Conservation (phyloP, 2,329 filamentous ascomycete genomes). For the Periconia digitata region DNA sequence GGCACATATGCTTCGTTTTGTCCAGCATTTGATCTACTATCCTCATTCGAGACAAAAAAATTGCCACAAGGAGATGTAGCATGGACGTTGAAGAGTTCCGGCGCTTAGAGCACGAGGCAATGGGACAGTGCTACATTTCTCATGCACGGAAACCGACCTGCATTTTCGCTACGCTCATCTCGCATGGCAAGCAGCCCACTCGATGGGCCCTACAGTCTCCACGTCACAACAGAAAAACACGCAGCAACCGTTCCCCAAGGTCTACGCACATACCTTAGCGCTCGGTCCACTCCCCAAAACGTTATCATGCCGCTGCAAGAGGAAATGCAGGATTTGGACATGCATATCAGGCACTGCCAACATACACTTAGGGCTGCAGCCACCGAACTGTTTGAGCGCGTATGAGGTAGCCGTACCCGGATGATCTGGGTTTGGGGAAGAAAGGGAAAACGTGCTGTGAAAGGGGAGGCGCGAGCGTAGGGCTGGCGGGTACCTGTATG, state of each 20-base stretch:
- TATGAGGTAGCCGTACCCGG: slow-evolving; percentile 5
- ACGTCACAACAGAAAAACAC: too few relatives aligned
- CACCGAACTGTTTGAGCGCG: slow-evolving; percentile 12
- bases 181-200: not conserved
- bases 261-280: slow-evolving; percentile 5
- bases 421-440: slow-evolving; percentile 2
- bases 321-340: slow-evolving; percentile 3
- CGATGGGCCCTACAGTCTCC: not conserved
- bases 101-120: not conserved
- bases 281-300: slow-evolving; percentile 8
- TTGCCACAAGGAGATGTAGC: not conserved
- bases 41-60: too few relatives aligned
- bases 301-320: slow-evolving; percentile 9
- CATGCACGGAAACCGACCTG: not conserved
- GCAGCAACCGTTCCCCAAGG: not conserved
- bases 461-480: slow-evolving; percentile 6
- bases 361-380: slow-evolving; percentile 30
- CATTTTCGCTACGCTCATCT: not conserved
- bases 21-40: too few relatives aligned
- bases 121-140: not conserved
- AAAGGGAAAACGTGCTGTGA: not conserved
- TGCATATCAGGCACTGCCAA: slow-evolving; percentile 2
- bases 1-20: too few relatives aligned
- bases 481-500: slow-evolving; percentile 13
- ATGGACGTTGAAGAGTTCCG: not conserved